These are phyloP conservation scores for Neonothopanus nambi DNA, from an alignment of 1,284 basidiomycete genomes.

Conservation along the genomic window DNA sequence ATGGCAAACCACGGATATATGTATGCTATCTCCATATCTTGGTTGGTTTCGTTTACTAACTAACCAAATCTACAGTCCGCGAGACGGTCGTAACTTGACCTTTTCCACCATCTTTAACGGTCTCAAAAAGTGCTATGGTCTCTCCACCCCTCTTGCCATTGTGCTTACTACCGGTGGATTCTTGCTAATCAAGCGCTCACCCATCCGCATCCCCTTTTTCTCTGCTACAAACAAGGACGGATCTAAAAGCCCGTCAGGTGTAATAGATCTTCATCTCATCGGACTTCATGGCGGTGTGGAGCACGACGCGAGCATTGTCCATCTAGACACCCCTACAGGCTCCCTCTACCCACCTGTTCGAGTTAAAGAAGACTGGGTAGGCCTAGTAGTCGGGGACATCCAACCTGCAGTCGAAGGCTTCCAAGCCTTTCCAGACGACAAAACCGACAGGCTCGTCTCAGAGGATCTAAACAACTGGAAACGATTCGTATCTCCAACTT, in stretches of 20 bases:
- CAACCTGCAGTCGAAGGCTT: conserved; percentile 9
- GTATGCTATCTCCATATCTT: conserved; percentile 8
- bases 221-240: conserved; percentile 14
- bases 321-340: conserved; percentile 9
- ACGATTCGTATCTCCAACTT: not conserved
- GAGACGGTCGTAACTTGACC: conserved; percentile 19
- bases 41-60: not conserved
- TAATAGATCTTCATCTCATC: conserved; percentile 17
- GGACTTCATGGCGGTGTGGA: conserved; percentile 20
- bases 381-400: conserved; percentile 12
- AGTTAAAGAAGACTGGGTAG: conserved; percentile 13
- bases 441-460: not conserved
- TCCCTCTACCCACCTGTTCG: conserved; percentile 14
- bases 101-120: conserved; percentile 16
- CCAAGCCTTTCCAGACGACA: not conserved
- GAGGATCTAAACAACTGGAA: too few relatives aligned
- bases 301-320: conserved; percentile 23
- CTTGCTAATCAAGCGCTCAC: conserved; percentile 11
- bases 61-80: conserved; percentile 11
- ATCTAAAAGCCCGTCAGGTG: conserved; percentile 3
- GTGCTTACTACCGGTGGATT: conserved; percentile 19
- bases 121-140: conserved; percentile 18
- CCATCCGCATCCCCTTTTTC: conserved; percentile 10
- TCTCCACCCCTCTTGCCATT: conserved; percentile 17
- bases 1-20: conserved; percentile 23